Percentiles rank a stretch among this genome's conserved stretches.
Evolutionary conservation across 306 rosid genomes (phyloP).

Genomic region (Betula pendula): DNA sequence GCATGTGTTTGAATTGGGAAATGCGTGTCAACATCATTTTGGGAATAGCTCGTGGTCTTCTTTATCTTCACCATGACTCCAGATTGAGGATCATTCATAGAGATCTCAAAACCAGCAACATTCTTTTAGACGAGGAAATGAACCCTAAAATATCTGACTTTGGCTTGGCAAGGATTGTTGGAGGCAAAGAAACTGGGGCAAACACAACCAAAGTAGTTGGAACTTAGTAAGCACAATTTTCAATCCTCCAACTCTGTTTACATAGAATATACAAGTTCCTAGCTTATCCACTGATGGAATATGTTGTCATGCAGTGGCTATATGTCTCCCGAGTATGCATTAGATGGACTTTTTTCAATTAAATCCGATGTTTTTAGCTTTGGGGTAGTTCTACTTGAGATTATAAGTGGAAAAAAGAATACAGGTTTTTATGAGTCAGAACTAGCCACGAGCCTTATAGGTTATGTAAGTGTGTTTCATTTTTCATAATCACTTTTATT

Average conservation of each 20-base stretch:
- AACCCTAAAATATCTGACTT: slow-evolving; percentile 41
- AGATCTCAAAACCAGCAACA: slow-evolving; percentile 39
- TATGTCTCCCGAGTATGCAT: slow-evolving; percentile 54
- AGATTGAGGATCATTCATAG: slow-evolving; percentile 38
- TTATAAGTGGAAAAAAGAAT: slow-evolving; percentile 53
- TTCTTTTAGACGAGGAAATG: slow-evolving; percentile 40
- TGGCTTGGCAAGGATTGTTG: slow-evolving; percentile 39
- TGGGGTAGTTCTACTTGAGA: slow-evolving; percentile 55
- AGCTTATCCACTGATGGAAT: background rate
- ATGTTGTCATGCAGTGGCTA: slow-evolving; percentile 36
- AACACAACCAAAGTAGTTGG: slow-evolving; percentile 30
- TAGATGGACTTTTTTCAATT: slow-evolving; percentile 48
- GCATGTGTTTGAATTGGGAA: slow-evolving; percentile 36
- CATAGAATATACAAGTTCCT: background rate
- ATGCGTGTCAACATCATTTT: slow-evolving; percentile 42
- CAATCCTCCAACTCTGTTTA: background rate
- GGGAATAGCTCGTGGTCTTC: slow-evolving; percentile 30
- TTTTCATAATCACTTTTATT: no score
- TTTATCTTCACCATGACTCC: slow-evolving; percentile 43
- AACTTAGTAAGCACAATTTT: slow-evolving; percentile 30
- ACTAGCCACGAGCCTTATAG: slow-evolving; percentile 43
- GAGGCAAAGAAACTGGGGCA: slow-evolving; percentile 32
- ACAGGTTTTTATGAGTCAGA: slow-evolving; percentile 37
- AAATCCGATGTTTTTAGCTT: slow-evolving; percentile 63
- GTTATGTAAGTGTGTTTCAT: slow-evolving; percentile 40